Percentiles rank a stretch among this genome's conserved stretches.
Conservation (phyloP, 768 basidiomycete species). For the Myochromella boudieri region DNA sequence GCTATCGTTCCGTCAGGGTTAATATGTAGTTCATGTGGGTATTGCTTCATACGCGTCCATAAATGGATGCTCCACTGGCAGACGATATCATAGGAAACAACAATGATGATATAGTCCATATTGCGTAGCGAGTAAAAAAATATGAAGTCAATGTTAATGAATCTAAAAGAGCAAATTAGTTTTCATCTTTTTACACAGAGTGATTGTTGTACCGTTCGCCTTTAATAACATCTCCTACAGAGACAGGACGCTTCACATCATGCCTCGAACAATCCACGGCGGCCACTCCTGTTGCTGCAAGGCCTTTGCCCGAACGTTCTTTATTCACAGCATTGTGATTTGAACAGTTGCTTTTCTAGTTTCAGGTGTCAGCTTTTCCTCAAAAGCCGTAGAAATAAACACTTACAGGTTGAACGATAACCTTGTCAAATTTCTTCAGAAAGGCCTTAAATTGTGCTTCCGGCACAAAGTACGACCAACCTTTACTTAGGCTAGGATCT, state of each 20-base stretch:
- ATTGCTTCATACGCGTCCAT: too few relatives aligned
- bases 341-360: constrained; percentile 17
- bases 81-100: constrained; percentile 32
- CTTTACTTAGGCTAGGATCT: constrained; percentile 11
- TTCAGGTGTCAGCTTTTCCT: too few relatives aligned
- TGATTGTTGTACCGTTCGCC: constrained; percentile 24
- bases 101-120: constrained; percentile 5
- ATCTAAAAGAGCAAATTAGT: constrained; percentile 18
- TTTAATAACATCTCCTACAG: constrained; percentile 4
- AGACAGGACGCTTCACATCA: constrained; percentile 2
- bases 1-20: too few relatives aligned
- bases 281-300: constrained; percentile 2
- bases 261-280: constrained; percentile 7
- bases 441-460: constrained; percentile 11
- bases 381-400: too few relatives aligned
- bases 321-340: constrained; percentile 21
- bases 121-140: constrained; percentile 19
- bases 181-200: too few relatives aligned
- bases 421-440: constrained; percentile 10
- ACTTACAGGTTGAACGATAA: constrained; percentile 7
- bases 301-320: neutral
- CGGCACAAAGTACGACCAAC: constrained; percentile 18
- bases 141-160: constrained; percentile 33
- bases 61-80: constrained; percentile 29
- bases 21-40: too few relatives aligned